Evolutionary conservation across 2,329 filamentous ascomycete species (phyloP), one percentile per base, ranked within the genome.

Genomic region (Aspergillus proliferans): DNA sequence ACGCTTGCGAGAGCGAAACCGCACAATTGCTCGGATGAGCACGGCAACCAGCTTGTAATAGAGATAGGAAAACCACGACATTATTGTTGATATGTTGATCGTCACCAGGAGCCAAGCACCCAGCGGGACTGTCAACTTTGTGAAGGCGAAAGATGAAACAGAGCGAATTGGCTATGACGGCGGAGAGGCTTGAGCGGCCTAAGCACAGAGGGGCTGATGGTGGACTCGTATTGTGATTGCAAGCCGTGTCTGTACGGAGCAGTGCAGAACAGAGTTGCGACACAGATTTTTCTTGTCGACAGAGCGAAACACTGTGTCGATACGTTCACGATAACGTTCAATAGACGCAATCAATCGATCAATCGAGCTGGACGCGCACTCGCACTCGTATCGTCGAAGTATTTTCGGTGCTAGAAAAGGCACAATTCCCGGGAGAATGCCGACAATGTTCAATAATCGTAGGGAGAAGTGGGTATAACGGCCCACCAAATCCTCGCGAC

Each of bases 11-110:
- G 47, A 22, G 9, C 26, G 10, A 12, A 48, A 24, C 12, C 45
- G 28, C 7, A 45, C 30, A 6, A 60, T 9, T 8, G 30, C 39
- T 46, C 59, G 52, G 22, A 62, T 38, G 3, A 60, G 22, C 9
- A 53, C 45, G 12, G 52, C 54, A 6, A 65, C 30, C 10, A 55
- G 40, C 47, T 58, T 62, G 47, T 56, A 55, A 39, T 55, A 60
- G 9, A 56, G 41, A 39, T 63, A 62, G 19, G 49, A 53, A 4
- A 60, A 43, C 26, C 49, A 51, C 2, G 53, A 54, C 57, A 61
- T 62, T 21, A 18, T 30, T 12, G 22, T 22, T 12, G 10, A 30
- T 52, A 43, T n/a, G 15, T 36, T n/a, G 34, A 36, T 36, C 34
- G 14, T n/a, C 34, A 9, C 15, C 8, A 36, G 34, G 34, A 15